Base-by-base conservation (phyloP, 164 flowering plant species). In the Aristolochia contorta region DNA sequence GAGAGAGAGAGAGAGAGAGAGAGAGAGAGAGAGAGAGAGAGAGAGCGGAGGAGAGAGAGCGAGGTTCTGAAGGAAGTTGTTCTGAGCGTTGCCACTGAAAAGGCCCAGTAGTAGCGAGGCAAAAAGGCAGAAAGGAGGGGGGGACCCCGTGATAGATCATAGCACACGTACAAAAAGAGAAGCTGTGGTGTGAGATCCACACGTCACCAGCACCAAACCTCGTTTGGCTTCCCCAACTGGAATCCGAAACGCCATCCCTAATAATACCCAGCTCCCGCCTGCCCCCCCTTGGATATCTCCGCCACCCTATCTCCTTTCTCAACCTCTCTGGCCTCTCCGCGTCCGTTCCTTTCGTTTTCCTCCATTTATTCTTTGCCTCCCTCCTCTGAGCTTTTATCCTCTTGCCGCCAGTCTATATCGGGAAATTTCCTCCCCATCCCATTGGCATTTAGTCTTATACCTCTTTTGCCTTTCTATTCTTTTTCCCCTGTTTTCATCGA, bases 201-300 rank as follows among this genome's bases (percentile, higher is more conserved):
- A 46, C 4, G 33, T 24, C 41, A 47, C 62, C 50, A 24, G 45
- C 32, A 30, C 27, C 9, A 20, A 30, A 14, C 41, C 41, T 19
- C 12, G 25, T 47, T 19, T 41, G 8, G 9, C 27, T 25, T 20
- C 25, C 41, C 25, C 62, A 46, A 16, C 54, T 47, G 54, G 53
- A 15, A 46, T 45, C 20, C 61, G 13, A 45, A 56, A 47, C 62
- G 12, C 22, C 54, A 23, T 47, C 62, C 19, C 32, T 48, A 47
- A 15, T 47, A 59, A 47, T 47, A 47, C 54, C 62, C 18, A 13
- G 14, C 13, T 21, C n/a, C 47, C 18, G 49, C 45, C 2, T n/a
- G n/a, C 14, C n/a, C 19, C 2, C 30, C 59, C 21, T 23, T 27
- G 0, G 16, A n/a, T 14, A 4, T 20, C 22, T 53, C 5, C 37